phyloP scores from a whole-genome alignment of 768 basidiomycete genomes.

The Xerocomellus chrysenteron region DNA sequence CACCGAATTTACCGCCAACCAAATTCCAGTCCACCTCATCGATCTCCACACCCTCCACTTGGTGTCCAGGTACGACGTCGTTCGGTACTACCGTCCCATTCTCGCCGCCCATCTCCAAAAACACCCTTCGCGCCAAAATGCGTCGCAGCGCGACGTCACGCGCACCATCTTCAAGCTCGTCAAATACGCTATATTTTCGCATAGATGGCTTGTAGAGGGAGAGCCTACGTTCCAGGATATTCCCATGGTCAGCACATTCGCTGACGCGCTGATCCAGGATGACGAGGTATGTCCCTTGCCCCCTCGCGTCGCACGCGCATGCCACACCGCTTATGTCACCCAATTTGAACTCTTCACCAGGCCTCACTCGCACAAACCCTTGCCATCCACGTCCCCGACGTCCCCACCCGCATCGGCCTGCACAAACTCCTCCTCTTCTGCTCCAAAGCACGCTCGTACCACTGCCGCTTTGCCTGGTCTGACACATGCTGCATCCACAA shows the following conservation, averaged over 20 bases:
- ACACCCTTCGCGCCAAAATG: background rate
- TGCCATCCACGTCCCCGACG: background rate
- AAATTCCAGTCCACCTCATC: constrained; percentile 13
- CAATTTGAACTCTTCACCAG: background rate
- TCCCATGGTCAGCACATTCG: background rate
- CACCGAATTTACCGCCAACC: constrained; percentile 7
- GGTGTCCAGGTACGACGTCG: constrained; percentile 6
- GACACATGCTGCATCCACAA: constrained; percentile 28
- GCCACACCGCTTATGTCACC: too few species aligned
- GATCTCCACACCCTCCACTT: constrained; percentile 6
- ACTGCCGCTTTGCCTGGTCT: constrained; percentile 17
- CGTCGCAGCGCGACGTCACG: background rate
- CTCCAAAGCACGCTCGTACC: constrained; percentile 6
- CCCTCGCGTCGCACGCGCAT: background rate
- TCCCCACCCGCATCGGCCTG: background rate
- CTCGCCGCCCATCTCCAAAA: constrained; percentile 6
- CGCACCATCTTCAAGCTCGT: constrained; percentile 1
- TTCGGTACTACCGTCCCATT: background rate
- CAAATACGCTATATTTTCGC: constrained; percentile 18
- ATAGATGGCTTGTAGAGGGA: constrained; percentile 11
- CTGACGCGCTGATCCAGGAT: background rate
- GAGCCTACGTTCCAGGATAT: constrained; percentile 13
- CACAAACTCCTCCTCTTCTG: constrained; percentile 12
- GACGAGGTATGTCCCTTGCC: background rate
- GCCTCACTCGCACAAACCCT: background rate